Conservation (phyloP, 106 monocot genomes). For the Dactylorhiza incarnata region DNA sequence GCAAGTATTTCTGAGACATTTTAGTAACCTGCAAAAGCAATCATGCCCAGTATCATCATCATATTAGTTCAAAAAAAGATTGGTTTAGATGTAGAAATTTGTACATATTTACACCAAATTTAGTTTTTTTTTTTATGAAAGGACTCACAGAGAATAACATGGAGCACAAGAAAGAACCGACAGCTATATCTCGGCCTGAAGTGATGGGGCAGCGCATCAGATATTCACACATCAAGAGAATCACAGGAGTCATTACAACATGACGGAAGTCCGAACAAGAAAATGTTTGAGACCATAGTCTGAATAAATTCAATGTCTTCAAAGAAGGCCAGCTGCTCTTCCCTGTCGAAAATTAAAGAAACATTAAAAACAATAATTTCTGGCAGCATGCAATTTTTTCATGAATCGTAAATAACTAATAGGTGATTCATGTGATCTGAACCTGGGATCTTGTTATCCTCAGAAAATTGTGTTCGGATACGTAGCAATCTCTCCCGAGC, state of each 20-base stretch:
- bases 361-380: neutral
- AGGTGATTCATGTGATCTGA: neutral
- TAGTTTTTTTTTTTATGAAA: neutral
- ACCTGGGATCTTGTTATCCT: slow-evolving; percentile 76
- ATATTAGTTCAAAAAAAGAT: neutral
- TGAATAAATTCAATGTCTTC: slow-evolving; percentile 70
- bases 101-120: neutral
- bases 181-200: slow-evolving; percentile 59
- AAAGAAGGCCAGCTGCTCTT: slow-evolving; percentile 84
- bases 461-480: slow-evolving; percentile 46
- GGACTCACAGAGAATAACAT: slow-evolving; percentile 74
- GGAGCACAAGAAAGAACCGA: slow-evolving; percentile 88
- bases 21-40: slow-evolving; percentile 45
- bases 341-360: slow-evolving; percentile 29
- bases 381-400: neutral
- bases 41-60: neutral
- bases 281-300: slow-evolving; percentile 83
- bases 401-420: neutral
- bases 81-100: neutral
- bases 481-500: slow-evolving; percentile 56
- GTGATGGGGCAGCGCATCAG: slow-evolving; percentile 78
- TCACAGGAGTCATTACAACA: slow-evolving; percentile 81
- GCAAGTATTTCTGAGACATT: slow-evolving; percentile 75
- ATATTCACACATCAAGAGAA: slow-evolving; percentile 89
- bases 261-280: slow-evolving; percentile 98